Evolutionary conservation across 2,329 filamentous ascomycete genomes (phyloP).

Genomic region (Ophiostoma sp.): DNA sequence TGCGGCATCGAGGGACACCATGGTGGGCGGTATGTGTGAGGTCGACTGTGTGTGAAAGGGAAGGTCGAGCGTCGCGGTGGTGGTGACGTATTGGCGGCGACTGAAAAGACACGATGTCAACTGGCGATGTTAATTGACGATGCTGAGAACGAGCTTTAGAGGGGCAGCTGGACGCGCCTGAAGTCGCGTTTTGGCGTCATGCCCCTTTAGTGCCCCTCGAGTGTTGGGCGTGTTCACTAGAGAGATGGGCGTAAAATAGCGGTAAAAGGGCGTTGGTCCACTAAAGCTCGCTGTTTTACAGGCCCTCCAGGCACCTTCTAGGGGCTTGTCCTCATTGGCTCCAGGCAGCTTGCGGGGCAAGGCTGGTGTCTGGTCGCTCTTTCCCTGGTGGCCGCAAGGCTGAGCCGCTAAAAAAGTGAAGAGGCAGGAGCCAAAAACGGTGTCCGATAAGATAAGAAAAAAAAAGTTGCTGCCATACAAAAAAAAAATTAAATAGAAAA

Average conservation of each 20-base stretch:
- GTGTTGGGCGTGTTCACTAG: background rate
- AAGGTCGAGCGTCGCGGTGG: background rate
- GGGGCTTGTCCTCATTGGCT: slow-evolving; percentile 14
- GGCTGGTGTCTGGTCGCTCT: slow-evolving; percentile 20
- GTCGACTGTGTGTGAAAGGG: background rate
- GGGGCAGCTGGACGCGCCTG: slow-evolving; percentile 18
- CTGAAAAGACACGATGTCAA: background rate
- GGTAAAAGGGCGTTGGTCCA: background rate
- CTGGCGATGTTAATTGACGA: background rate
- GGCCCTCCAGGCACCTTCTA: background rate
- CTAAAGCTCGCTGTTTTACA: background rate
- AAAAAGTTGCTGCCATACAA: slow-evolving; percentile 26
- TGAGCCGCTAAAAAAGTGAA: background rate
- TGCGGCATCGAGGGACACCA: slow-evolving; percentile 49
- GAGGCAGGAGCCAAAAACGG: background rate
- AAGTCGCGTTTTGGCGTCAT: slow-evolving; percentile 16
- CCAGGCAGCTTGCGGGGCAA: slow-evolving; percentile 26
- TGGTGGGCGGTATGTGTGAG: slow-evolving; percentile 30
- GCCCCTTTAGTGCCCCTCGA: slow-evolving; percentile 3
- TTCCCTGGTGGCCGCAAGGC: slow-evolving; percentile 21
- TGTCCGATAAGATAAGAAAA: slow-evolving; percentile 30
- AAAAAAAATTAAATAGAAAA: slow-evolving; percentile 21
- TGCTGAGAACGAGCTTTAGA: slow-evolving; percentile 15
- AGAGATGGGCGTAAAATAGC: background rate
- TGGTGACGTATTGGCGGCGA: background rate